Conservation (phyloP, 257 asterid species). For the Cinchona pubescens region DNA sequence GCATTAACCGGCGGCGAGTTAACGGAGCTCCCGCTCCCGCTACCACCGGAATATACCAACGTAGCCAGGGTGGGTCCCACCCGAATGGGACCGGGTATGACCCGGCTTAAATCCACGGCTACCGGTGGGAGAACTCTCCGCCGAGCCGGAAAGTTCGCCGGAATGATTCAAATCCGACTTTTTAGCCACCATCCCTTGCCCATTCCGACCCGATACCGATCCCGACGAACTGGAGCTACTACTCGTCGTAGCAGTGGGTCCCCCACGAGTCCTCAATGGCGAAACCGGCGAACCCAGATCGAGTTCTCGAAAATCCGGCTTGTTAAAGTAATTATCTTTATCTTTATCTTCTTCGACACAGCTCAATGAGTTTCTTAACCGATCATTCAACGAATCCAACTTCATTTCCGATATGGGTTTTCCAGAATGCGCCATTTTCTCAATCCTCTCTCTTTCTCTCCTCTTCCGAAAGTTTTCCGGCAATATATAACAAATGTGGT, state of each 20-base stretch:
- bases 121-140: constrained; percentile 43
- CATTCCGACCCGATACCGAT: constrained; percentile 62
- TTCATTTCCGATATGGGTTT: constrained; percentile 36
- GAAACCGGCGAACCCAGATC: constrained; percentile 78
- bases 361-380: constrained; percentile 39
- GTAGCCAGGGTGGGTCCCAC: constrained; percentile 56
- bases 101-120: constrained; percentile 35
- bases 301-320: constrained; percentile 75
- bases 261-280: constrained; percentile 40
- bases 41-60: constrained; percentile 44
- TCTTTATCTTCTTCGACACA: constrained; percentile 27
- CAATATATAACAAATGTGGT: neutral
- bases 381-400: constrained; percentile 49
- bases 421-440: constrained; percentile 44
- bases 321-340: constrained; percentile 37
- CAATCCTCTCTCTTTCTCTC: constrained; percentile 15
- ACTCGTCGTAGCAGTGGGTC: constrained; percentile 28
- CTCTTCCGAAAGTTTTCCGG: neutral
- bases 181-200: constrained; percentile 26
- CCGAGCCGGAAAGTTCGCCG: constrained; percentile 54
- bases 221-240: constrained; percentile 84
- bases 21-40: constrained; percentile 42
- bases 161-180: constrained; percentile 58
- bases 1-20: constrained; percentile 48
- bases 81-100: constrained; percentile 56